Conservation (phyloP, 2,329 filamentous ascomycete genomes). For the Hymenoscyphus albidus region DNA sequence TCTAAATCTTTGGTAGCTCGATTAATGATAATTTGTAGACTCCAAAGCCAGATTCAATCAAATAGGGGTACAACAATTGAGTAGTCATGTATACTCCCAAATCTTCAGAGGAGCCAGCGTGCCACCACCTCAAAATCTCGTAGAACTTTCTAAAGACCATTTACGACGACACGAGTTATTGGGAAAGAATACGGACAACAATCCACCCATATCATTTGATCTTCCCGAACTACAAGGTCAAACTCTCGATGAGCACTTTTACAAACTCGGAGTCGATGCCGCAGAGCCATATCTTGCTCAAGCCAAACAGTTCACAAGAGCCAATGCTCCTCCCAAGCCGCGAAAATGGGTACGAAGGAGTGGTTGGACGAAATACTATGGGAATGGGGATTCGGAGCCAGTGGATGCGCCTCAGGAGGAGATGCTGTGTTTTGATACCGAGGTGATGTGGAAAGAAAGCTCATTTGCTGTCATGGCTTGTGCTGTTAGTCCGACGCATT, state of each 20-base stretch:
- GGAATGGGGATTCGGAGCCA: conserved; percentile 66
- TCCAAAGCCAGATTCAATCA: conserved; percentile 76
- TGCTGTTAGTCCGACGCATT: conserved; percentile 80
- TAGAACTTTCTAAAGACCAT: conserved; percentile 78
- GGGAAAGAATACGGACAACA: conserved; percentile 81
- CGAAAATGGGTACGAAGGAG: conserved; percentile 72
- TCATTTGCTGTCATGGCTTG: conserved; percentile 96
- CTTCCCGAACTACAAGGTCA: conserved; percentile 74
- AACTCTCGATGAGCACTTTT: conserved; percentile 90
- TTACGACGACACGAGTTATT: conserved; percentile 79
- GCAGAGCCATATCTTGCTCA: conserved; percentile 77
- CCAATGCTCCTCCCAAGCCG: conserved; percentile 55
- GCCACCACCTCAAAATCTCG: conserved; percentile 64
- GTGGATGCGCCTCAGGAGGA: conserved; percentile 75
- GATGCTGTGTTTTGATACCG: conserved; percentile 89
- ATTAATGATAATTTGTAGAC: conserved; percentile 22
- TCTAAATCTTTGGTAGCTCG: neutral
- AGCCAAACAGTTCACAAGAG: conserved; percentile 69
- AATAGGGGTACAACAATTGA: conserved; percentile 92
- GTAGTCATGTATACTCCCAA: conserved; percentile 75
- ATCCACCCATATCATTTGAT: conserved; percentile 76
- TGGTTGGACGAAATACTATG: conserved; percentile 92
- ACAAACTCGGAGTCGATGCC: conserved; percentile 79
- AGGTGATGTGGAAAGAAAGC: conserved; percentile 93
- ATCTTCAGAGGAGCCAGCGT: conserved; percentile 63